Evolutionary conservation across 2,329 filamentous ascomycete genomes (phyloP).

Genomic region (Aspergillus melleus): DNA sequence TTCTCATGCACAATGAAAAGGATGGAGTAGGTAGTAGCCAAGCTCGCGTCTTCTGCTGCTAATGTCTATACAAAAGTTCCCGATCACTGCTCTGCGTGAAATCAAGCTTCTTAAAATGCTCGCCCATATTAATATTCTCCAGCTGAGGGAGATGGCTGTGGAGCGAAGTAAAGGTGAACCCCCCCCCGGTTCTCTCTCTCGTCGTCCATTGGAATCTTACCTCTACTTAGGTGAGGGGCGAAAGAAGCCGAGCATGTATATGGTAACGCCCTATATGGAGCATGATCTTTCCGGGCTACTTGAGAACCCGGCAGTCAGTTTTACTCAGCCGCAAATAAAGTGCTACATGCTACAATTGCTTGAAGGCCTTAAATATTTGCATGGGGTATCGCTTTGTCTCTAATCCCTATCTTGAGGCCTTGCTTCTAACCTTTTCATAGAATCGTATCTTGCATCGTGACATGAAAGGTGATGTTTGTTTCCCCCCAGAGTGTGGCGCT

Average conservation of each 20-base stretch:
- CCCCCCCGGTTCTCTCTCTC: neutral
- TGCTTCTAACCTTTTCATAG: constrained; percentile 24
- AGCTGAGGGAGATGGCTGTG: constrained; percentile 93
- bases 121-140: constrained; percentile 85
- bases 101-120: constrained; percentile 96
- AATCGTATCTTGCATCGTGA: constrained; percentile 90
- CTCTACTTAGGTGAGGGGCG: constrained; percentile 66
- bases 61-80: constrained; percentile 63
- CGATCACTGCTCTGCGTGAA: constrained; percentile 95
- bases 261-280: constrained; percentile 99
- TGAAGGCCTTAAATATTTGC: constrained; percentile 84
- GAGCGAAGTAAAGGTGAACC: constrained; percentile 65
- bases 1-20: constrained; percentile 99
- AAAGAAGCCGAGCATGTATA: constrained; percentile 83
- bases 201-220: neutral
- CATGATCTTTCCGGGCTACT: constrained; percentile 96
- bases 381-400: constrained; percentile 56
- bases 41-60: neutral
- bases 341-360: constrained; percentile 95
- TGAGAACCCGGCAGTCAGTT: constrained; percentile 87
- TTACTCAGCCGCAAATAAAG: constrained; percentile 90
- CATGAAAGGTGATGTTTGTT: constrained; percentile 67
- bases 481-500: neutral
- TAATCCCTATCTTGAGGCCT: neutral
- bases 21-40: constrained; percentile 68